Evolutionary conservation across 2,329 filamentous ascomycete species (phyloP).

Genomic region (Purpureocillium lavendulum): DNA sequence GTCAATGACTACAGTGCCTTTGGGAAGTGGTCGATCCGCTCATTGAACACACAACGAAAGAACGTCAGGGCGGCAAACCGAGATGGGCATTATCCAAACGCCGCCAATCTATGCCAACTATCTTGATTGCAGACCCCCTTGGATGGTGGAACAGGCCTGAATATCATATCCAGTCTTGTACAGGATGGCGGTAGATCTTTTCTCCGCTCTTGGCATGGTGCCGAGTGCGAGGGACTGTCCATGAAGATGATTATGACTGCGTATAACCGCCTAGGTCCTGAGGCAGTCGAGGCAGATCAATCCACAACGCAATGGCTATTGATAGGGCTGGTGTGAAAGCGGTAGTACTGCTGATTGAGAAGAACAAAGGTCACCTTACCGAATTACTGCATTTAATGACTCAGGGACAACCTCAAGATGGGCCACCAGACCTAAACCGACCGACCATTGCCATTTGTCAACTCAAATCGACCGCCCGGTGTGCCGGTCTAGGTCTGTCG

Average conservation of each 20-base stretch:
- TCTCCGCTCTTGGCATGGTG: not conserved
- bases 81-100: not conserved
- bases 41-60: no score
- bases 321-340: not conserved
- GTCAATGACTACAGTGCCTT: conserved; percentile 1
- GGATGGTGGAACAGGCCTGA: not conserved
- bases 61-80: not conserved
- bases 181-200: not conserved
- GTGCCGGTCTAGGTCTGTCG: no score
- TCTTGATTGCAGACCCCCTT: not conserved
- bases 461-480: no score
- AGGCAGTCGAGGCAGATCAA: not conserved
- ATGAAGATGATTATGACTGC: not conserved
- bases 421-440: no score
- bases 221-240: not conserved
- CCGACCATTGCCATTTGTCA: no score
- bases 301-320: not conserved
- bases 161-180: not conserved
- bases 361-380: no score
- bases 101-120: not conserved
- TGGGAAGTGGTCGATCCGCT: no score
- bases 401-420: no score
- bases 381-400: no score
- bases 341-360: not conserved
- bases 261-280: not conserved